Percentiles rank a stretch among this genome's conserved stretches.
Conservation (phyloP, 2,329 filamentous ascomycete genomes). For the Hypoxylon sp. region DNA sequence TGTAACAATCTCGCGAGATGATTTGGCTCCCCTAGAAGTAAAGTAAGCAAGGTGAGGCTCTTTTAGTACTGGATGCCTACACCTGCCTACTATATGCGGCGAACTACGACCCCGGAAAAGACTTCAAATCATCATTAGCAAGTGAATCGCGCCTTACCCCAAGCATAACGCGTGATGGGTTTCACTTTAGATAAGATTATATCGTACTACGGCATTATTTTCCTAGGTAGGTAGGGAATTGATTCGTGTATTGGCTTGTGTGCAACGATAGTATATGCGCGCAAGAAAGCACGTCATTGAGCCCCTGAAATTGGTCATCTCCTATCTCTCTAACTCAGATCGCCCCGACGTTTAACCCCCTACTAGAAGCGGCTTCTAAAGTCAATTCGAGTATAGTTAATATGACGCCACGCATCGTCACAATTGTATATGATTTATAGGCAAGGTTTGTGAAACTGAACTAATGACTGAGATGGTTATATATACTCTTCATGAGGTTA, state of each 20-base stretch:
- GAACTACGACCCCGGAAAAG: background rate
- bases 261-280: constrained; percentile 24
- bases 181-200: constrained; percentile 30
- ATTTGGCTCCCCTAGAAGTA: background rate
- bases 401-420: constrained; percentile 7
- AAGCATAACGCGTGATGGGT: constrained; percentile 33
- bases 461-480: constrained; percentile 2
- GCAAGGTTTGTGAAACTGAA: background rate
- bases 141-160: constrained; percentile 36
- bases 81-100: constrained; percentile 8
- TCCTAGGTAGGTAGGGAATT: background rate
- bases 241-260: constrained; percentile 25
- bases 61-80: background rate
- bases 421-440: constrained; percentile 10
- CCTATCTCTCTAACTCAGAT: constrained; percentile 11
- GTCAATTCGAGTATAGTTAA: background rate
- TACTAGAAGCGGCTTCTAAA: background rate
- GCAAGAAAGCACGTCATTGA: constrained; percentile 37
- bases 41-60: background rate
- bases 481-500: background rate
- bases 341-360: background rate
- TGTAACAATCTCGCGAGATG: background rate
- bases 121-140: constrained; percentile 10
- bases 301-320: constrained; percentile 37
- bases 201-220: background rate